Conservation (phyloP, 257 asterid species). For the Dorcoceras hygrometricum region DNA sequence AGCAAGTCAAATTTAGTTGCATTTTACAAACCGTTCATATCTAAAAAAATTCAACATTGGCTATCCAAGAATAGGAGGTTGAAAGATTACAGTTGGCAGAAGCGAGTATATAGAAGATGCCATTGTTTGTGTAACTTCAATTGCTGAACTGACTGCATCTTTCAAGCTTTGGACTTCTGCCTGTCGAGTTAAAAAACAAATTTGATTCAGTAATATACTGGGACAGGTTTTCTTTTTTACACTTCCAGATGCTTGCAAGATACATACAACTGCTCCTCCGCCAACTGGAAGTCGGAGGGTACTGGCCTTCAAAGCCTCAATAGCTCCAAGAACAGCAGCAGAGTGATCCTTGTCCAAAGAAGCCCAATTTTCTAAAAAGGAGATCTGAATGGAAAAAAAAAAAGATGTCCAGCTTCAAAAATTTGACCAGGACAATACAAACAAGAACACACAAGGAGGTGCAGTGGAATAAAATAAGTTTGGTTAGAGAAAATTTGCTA, state of each 20-base stretch:
- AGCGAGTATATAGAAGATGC: neutral
- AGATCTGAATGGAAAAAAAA: neutral
- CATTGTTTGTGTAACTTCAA: neutral
- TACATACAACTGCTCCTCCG: neutral
- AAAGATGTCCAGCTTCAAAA: neutral
- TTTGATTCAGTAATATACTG: neutral
- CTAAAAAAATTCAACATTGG: neutral
- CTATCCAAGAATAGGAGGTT: neutral
- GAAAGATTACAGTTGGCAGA: neutral
- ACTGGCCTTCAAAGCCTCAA: neutral
- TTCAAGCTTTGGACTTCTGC: slow-evolving; percentile 1
- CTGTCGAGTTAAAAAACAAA: neutral
- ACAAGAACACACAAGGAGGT: neutral
- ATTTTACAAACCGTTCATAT: neutral
- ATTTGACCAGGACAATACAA: neutral
- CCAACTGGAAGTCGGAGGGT: neutral
- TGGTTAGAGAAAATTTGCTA: neutral
- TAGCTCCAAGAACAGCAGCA: neutral
- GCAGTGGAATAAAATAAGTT: neutral
- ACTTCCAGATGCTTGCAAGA: neutral
- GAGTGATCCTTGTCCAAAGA: neutral
- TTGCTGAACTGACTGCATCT: neutral
- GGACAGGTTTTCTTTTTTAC: neutral
- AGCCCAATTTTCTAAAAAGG: neutral
- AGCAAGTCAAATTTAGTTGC: neutral